Base-by-base conservation (phyloP, 192 early-diverging fungal species). In the Tieghemiomyces parasiticus region DNA sequence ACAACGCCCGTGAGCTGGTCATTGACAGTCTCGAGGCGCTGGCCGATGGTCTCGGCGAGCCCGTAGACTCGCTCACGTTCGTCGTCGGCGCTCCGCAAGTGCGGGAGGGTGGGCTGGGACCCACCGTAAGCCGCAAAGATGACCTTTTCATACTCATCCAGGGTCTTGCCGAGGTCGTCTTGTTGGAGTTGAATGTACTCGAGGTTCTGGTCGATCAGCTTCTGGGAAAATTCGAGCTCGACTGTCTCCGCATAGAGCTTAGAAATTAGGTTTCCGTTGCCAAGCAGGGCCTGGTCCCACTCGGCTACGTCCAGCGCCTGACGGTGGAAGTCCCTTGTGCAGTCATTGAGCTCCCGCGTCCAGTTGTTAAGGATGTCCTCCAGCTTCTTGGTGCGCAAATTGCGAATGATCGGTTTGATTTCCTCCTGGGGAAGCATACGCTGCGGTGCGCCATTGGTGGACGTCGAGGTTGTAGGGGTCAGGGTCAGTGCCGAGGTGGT, bases 331-430 rank as follows among this genome's bases (percentile, higher is more conserved):
- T 87, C 86, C 29, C 79, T 77, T 1, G 88, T 86, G 49, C 81
- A 79, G 42, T 70, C 74, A 42, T 89, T 80, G 38, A 98, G 77
- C 65, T 95, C 87, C 16, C 70, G 68, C 20, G 84, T 88, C 95
- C 95, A 98, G 71, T 84, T 81, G 44, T 89, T 84, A 34, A 92
- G 67, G 47, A 98, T 89, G 60, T 93, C 91, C 60, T 92, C 89
- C 71, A 98, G 76, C 28, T 87, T 91, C 71, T 86, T 92, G 58
- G 82, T 85, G 63, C 90, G 83, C 63, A 93, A 63, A 38, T 60
- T 60, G 63, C 63, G 30, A 45, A 22, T 34, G 13, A 58, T 24
- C 32, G 81, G 71, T 33, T 79, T 67, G 25, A 78, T 70, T n/a
- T n/a, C n/a, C n/a, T n/a, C n/a, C n/a, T n/a, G n/a, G n/a, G n/a